Conservation (phyloP, 495 filamentous ascomycete species). For the Penicillium salamii region DNA sequence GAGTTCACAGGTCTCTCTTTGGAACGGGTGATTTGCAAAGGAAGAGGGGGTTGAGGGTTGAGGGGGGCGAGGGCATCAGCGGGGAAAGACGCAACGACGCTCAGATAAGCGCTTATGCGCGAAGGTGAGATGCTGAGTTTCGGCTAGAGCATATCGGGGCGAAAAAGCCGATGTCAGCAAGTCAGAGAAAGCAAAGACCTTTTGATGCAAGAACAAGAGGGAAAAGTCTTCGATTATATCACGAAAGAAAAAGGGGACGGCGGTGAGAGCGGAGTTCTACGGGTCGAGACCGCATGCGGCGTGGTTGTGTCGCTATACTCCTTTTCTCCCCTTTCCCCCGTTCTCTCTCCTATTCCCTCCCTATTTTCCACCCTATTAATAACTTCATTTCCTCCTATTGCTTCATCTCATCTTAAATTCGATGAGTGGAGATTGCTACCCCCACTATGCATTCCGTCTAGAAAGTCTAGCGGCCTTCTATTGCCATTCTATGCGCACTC, state of each 20-base stretch:
- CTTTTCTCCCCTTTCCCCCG: not conserved
- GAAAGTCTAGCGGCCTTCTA: too few relatives aligned
- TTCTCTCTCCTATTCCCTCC: not conserved
- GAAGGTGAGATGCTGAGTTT: not conserved
- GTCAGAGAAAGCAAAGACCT: not conserved
- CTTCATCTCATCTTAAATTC: not conserved
- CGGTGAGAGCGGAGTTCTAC: slow-evolving; percentile 11
- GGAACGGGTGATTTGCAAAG: slow-evolving; percentile 2
- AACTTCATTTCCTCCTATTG: not conserved
- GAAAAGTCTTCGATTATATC: not conserved
- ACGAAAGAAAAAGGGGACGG: slow-evolving; percentile 9
- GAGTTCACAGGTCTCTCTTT: too few relatives aligned
- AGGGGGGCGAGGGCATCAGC: not conserved
- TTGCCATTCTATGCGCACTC: too few relatives aligned
- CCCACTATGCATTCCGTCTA: not conserved
- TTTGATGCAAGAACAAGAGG: not conserved
- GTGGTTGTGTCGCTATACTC: not conserved
- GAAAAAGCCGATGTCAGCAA: not conserved
- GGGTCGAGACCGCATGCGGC: slow-evolving; percentile 21
- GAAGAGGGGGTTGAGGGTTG: not conserved
- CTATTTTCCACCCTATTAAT: not conserved
- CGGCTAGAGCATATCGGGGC: not conserved
- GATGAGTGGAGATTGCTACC: not conserved
- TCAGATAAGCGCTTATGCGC: slow-evolving; percentile 11
- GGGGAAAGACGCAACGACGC: slow-evolving; percentile 2